These are phyloP conservation scores for Trichoderma orchidacearum DNA, from an alignment of 495 filamentous ascomycete genomes.

Conservation along the genomic window DNA sequence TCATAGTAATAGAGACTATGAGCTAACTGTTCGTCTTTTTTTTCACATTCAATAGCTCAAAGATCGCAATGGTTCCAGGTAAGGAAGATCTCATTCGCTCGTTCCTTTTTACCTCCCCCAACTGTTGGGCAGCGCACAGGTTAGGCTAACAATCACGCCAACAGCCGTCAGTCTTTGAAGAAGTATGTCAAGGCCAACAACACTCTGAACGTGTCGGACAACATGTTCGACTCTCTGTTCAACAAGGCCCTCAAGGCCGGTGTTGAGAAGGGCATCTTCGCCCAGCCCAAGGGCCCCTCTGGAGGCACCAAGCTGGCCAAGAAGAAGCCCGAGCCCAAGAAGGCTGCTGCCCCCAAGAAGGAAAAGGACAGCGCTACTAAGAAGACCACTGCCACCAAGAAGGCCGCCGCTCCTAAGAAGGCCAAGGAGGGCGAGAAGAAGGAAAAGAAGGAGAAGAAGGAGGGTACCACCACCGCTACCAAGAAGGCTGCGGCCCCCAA, in stretches of 20 bases:
- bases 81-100: slow-evolving; percentile 19
- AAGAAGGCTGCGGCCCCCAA: slow-evolving; percentile 26
- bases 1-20: too few species aligned
- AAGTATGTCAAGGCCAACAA: slow-evolving; percentile 98
- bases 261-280: slow-evolving; percentile 80
- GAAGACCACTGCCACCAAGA: slow-evolving; percentile 34
- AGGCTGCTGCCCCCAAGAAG: slow-evolving; percentile 26
- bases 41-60: slow-evolving; percentile 37
- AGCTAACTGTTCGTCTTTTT: slow-evolving; percentile 33
- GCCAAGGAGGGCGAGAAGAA: slow-evolving; percentile 15
- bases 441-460: slow-evolving; percentile 29
- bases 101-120: slow-evolving; percentile 4
- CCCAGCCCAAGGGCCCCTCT: slow-evolving; percentile 89
- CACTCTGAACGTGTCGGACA: slow-evolving; percentile 57
- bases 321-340: slow-evolving; percentile 37
- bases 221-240: slow-evolving; percentile 79
- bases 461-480: slow-evolving; percentile 37
- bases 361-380: slow-evolving; percentile 29
- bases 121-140: neutral
- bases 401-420: slow-evolving; percentile 36
- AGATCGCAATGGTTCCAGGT: slow-evolving; percentile 53
- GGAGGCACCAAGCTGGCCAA: slow-evolving; percentile 94
- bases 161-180: slow-evolving; percentile 88
- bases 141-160: slow-evolving; percentile 19
- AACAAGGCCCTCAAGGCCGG: slow-evolving; percentile 83